phyloP scores from a whole-genome alignment of 768 basidiomycete genomes.

The Hebeloma cylindrosporum region DNA sequence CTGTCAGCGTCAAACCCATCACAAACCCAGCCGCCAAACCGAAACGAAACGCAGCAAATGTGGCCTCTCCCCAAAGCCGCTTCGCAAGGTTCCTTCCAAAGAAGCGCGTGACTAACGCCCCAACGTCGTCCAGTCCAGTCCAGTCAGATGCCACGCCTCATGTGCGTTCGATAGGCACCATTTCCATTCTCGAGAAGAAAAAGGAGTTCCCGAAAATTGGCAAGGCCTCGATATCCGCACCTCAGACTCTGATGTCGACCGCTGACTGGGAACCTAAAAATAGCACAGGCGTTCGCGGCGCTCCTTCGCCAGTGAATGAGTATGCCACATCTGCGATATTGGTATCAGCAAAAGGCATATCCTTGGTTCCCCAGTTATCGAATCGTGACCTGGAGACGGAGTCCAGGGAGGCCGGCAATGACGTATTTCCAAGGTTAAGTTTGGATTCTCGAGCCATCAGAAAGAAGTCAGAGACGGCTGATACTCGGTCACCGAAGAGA shows the following conservation, averaged over 20 bases:
- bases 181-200: constrained; percentile 1
- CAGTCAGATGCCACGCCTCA: no score
- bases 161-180: neutral
- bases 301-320: neutral
- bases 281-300: constrained; percentile 6
- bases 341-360: no score
- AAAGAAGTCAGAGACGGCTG: no score
- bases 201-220: constrained; percentile 7
- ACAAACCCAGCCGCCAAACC: neutral
- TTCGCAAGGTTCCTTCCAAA: constrained; percentile 23
- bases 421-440: no score
- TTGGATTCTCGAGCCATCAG: no score
- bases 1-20: neutral
- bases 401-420: no score
- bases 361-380: no score
- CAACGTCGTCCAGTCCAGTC: no score
- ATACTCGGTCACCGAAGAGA: no score
- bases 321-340: no score
- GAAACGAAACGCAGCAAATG: neutral
- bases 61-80: constrained; percentile 5
- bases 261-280: constrained; percentile 7
- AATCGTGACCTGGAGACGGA: no score
- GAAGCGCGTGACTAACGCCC: constrained; percentile 10
- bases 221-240: constrained; percentile 18
- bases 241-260: constrained; percentile 11